Evolutionary conservation across 139 green algal genomes (phyloP), one percentile per base, ranked within the genome.

Genomic region (Axilococcus clingmanii): DNA sequence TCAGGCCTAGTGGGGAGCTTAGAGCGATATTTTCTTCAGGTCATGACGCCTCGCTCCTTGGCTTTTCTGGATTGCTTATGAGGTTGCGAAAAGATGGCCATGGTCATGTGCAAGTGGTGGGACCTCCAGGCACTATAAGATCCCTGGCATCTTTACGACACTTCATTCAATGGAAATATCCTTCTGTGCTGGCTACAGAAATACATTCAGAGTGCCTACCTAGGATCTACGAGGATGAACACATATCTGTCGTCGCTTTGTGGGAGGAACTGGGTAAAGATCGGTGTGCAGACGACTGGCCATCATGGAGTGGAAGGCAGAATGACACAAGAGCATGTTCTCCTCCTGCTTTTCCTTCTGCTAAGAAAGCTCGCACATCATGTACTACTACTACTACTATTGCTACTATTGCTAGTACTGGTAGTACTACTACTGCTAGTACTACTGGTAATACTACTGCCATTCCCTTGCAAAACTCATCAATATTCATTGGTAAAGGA

Each of bases 21-120:
- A 46, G 60, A 0, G 68, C 68, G 4, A 25, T 58, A 82, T 9
- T 49, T 17, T 4, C 20, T 6, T 29, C 44, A 22, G 12, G 3
- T n/a, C n/a, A 40, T 19, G 8, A 17, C 6, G 17, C 25, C 42
- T 35, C 14, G 38, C 17, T 1, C 25, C 20, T 2, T 41, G 25
- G 28, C 20, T 7, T 35, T 24, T 17, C 54, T 0, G 77, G 75
- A 1, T 54, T 90, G 34, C 29, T 89, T 29, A 81, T 90, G 65
- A 59, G 81, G 17, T 61, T 87, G 30, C 68, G 73, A 7, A 52
- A 65, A 11, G 81, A 90, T 29, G 81, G 81, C 0, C 72, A 84
- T 37, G 68, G 56, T 2, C 8, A 55, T 14, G 14, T 90, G 43
- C 40, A 68, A 25, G 27, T 88, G 33, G 25, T 83, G 16, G 81